Evolutionary conservation across 2,329 filamentous ascomycete genomes (phyloP).

Genomic region (Plectosphaerella sp.): DNA sequence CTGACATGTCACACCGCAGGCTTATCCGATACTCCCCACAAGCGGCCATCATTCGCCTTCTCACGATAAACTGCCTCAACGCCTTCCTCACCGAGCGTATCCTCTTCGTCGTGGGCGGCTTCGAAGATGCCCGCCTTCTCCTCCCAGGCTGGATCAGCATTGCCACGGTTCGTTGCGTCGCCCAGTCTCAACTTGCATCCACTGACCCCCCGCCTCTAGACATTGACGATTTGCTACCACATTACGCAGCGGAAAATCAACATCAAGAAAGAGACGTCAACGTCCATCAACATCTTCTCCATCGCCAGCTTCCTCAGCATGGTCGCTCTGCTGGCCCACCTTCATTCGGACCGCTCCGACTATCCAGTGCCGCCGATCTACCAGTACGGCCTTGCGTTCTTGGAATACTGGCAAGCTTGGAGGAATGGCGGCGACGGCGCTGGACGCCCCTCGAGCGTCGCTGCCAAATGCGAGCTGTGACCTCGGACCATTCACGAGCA

Average conservation of each 20-base stretch:
- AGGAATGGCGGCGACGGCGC: neutral
- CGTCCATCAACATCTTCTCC: slow-evolving; percentile 73
- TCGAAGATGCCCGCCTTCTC: slow-evolving; percentile 64
- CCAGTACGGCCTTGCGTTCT: neutral
- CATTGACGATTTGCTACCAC: slow-evolving; percentile 70
- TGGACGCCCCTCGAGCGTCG: neutral
- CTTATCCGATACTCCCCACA: slow-evolving; percentile 79
- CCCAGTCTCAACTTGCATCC: neutral
- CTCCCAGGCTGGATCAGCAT: slow-evolving; percentile 77
- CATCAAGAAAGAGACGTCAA: slow-evolving; percentile 73
- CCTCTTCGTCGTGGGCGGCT: slow-evolving; percentile 65
- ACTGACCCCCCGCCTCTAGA: slow-evolving; percentile 35
- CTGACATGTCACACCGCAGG: slow-evolving; percentile 37
- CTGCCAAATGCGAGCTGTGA: neutral
- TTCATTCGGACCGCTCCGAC: slow-evolving; percentile 58
- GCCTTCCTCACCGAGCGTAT: slow-evolving; percentile 71
- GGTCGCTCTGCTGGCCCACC: slow-evolving; percentile 62
- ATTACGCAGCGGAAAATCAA: slow-evolving; percentile 74
- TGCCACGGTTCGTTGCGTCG: slow-evolving; percentile 52
- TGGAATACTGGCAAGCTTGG: neutral
- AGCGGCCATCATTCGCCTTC: slow-evolving; percentile 74
- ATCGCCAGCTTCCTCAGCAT: slow-evolving; percentile 74
- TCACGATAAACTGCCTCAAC: slow-evolving; percentile 70
- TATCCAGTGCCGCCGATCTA: slow-evolving; percentile 58
- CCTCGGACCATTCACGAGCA: neutral